A percentile compares a stretch with the other conserved stretches of the same genome.
These are phyloP conservation scores for Cornus florida DNA, from an alignment of 148 eudicot genomes.

Conservation along the genomic window DNA sequence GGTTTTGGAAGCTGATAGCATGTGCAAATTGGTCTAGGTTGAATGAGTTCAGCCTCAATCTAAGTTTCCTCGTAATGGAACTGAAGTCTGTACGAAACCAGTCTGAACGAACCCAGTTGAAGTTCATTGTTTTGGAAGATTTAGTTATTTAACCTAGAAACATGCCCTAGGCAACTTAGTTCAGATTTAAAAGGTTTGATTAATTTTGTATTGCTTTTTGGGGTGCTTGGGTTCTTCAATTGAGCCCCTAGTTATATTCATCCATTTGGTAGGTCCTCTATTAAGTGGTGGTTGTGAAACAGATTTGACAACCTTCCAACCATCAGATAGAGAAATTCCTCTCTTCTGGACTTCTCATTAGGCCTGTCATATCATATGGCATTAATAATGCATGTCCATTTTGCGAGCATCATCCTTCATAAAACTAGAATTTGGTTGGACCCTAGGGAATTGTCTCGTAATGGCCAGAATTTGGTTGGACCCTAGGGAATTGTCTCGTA, in stretches of 20 bases:
- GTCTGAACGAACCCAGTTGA: too few species aligned
- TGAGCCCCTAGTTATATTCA: not conserved
- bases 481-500: too few species aligned
- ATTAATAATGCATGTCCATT: too few species aligned
- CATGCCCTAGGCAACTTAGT: not conserved
- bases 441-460: too few species aligned
- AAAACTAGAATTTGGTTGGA: too few species aligned
- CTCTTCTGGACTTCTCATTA: not conserved
- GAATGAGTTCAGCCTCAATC: not conserved
- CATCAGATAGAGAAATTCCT: not conserved
- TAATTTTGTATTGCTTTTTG: not conserved
- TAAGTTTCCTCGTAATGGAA: not conserved
- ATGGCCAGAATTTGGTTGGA: too few species aligned
- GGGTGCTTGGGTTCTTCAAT: not conserved
- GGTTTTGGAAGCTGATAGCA: not conserved
- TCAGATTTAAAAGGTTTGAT: not conserved
- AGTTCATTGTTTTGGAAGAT: not conserved
- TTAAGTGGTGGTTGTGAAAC: not conserved
- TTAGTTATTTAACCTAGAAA: not conserved
- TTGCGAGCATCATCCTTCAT: too few species aligned
- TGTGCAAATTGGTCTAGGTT: not conserved
- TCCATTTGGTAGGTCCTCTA: not conserved
- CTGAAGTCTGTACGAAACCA: not conserved
- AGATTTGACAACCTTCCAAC: not conserved
- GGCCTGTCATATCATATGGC: not conserved